These are phyloP conservation scores for Aspergillus panamensis DNA, from an alignment of 495 filamentous ascomycete species.

Conservation along the genomic window DNA sequence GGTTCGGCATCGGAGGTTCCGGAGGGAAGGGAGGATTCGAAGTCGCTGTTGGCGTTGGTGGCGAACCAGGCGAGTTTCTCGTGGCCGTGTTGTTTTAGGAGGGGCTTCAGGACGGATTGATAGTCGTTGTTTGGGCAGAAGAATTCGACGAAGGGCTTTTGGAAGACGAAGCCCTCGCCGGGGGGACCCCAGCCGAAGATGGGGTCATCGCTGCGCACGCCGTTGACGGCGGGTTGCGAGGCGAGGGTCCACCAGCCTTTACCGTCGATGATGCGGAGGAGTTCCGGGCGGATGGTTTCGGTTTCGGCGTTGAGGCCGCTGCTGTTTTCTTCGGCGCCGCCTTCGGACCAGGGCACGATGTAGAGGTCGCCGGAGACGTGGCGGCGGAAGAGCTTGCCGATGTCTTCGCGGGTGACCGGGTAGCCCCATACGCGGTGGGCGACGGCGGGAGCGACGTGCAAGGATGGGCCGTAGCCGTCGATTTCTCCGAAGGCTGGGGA, in stretches of 20 bases:
- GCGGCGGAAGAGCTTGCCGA: conserved; percentile 71
- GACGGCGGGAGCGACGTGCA: conserved; percentile 75
- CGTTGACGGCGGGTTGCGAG: conserved; percentile 93
- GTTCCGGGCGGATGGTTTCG: conserved; percentile 65
- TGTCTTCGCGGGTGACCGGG: conserved; percentile 63
- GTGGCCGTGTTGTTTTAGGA: conserved; percentile 54
- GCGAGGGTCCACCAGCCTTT: conserved; percentile 94
- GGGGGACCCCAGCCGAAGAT: conserved; percentile 92
- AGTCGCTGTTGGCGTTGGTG: conserved; percentile 65
- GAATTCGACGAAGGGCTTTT: conserved; percentile 97
- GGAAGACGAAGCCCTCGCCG: conserved; percentile 87
- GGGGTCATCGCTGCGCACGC: conserved; percentile 66
- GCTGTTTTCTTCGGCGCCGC: conserved; percentile 57
- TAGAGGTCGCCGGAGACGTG: conserved; percentile 73
- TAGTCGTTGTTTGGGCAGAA: conserved; percentile 75
- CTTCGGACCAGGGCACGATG: conserved; percentile 89
- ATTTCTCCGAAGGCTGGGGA: conserved; percentile 93
- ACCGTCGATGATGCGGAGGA: conserved; percentile 65
- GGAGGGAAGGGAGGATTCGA: conserved; percentile 57
- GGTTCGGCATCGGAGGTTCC: conserved; percentile 32
- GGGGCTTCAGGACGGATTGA: conserved; percentile 52
- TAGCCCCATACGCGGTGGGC: conserved; percentile 81
- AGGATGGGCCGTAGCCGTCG: conserved; percentile 86
- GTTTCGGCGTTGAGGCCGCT: conserved; percentile 69
- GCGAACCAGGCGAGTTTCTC: conserved; percentile 82